Percentiles rank a stretch among this genome's conserved stretches.
These are phyloP conservation scores for Oenanthe javanica DNA, from an alignment of 140 eudicot genomes.

Conservation along the genomic window DNA sequence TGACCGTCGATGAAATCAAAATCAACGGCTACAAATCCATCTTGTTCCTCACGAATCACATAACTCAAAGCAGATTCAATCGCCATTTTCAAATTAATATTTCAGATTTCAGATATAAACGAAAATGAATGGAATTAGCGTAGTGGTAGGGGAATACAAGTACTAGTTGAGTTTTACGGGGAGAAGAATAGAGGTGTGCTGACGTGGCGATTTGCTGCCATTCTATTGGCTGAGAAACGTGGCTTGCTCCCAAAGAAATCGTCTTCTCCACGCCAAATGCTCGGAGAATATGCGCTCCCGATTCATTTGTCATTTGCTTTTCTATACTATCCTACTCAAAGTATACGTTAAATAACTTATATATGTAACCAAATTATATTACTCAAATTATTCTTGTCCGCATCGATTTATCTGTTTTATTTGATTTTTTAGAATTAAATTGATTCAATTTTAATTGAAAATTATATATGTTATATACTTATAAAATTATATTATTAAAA, in stretches of 20 bases:
- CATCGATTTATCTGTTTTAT: too few species aligned
- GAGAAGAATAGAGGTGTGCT: background rate
- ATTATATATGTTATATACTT: too few species aligned
- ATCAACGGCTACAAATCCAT: constrained; percentile 27
- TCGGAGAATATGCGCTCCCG: background rate
- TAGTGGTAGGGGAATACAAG: background rate
- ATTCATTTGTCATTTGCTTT: background rate
- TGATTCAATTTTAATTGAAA: too few species aligned
- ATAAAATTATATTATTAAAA: too few species aligned
- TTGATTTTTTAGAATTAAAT: too few species aligned
- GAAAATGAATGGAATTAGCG: background rate
- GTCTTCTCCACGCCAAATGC: background rate
- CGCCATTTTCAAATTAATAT: constrained; percentile 19
- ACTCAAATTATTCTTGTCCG: too few species aligned
- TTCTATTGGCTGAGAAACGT: background rate
- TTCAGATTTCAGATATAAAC: too few species aligned
- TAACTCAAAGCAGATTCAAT: constrained; percentile 15
- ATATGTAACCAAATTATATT: too few species aligned
- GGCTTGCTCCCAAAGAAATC: background rate
- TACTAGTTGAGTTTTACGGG: background rate
- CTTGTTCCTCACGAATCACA: constrained; percentile 18
- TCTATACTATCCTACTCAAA: too few species aligned
- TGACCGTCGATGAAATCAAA: constrained; percentile 19
- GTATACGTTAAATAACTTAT: too few species aligned
- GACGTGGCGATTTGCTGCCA: background rate